Percentiles rank a stretch among this genome's conserved stretches.
Evolutionary conservation across 1,139 yeast genomes (phyloP).

Genomic region (Debaryomyces nepalensis): DNA sequence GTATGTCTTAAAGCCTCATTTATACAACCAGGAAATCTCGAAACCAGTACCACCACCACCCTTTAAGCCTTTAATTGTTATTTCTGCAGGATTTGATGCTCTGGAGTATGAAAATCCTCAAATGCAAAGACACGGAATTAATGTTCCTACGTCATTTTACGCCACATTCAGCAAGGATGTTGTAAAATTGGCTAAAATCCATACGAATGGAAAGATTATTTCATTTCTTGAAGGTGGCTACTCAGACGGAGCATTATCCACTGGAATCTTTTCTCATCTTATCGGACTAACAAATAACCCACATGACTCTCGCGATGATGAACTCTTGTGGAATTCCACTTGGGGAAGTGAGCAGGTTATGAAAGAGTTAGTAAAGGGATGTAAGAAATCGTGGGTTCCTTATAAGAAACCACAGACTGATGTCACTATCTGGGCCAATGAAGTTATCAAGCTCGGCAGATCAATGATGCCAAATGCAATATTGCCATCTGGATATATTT

Average conservation of each 20-base stretch:
- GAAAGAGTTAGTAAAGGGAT: conserved; percentile 70
- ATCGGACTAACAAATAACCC: conserved; percentile 54
- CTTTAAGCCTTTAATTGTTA: conserved; percentile 70
- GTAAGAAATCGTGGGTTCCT: conserved; percentile 69
- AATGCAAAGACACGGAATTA: conserved; percentile 86
- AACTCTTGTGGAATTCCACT: conserved; percentile 60
- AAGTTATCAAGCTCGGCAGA: conserved; percentile 68
- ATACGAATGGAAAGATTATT: conserved; percentile 63
- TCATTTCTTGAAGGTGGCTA: conserved; percentile 88
- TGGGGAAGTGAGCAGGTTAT: conserved; percentile 70
- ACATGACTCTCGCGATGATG: conserved; percentile 32
- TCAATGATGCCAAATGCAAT: conserved; percentile 67
- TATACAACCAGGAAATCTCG: conserved; percentile 27
- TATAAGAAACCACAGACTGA: conserved; percentile 52
- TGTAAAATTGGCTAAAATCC: conserved; percentile 64
- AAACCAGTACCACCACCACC: conserved; percentile 49
- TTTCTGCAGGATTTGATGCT: conserved; percentile 91
- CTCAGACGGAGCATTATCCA: conserved; percentile 79
- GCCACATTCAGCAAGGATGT: conserved; percentile 77
- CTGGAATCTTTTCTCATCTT: conserved; percentile 81
- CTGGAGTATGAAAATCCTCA: conserved; percentile 80
- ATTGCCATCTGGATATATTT: conserved; percentile 44
- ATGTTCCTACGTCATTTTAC: conserved; percentile 83
- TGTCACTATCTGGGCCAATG: conserved; percentile 67
- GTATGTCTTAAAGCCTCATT: conserved; percentile 36